Evolutionary conservation across 2,329 filamentous ascomycete species (phyloP), one percentile per base, ranked within the genome.

Genomic region (Trichothecium roseum): DNA sequence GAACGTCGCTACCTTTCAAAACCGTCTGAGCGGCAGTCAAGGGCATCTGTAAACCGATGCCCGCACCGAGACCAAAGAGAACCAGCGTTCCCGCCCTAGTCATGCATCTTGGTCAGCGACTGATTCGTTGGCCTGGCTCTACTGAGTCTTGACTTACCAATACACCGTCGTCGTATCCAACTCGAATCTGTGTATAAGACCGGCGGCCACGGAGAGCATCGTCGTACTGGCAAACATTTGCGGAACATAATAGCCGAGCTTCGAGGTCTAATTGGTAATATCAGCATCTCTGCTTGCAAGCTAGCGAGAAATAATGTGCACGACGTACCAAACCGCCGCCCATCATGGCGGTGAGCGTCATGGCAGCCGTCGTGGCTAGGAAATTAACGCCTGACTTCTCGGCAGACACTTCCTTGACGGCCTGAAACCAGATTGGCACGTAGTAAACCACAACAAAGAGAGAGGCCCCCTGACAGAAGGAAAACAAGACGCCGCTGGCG

Each of bases 401-500:
- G 12, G 64, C 56, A 2, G 48, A 52, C 14, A 55, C 54, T 8
- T 56, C 59, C 27, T 64, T 54, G 13, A 68, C 58, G 4, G 62
- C 57, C 42, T 66, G 62, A 43, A 68, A 68, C 59, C 62, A 68
- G 26, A 66, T 59, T 2, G 63, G 60, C 0, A 66, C 39, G 38
- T 57, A 65, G 40, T 63, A 64, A 12, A 36, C 14, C 18, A 40
- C 9, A 3, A 36, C 20, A 10, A 38, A 28, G 20, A 36, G 17
- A 17, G 17, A 17, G 4, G 26, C 27, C 5, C 10, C 18, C 5
- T 24, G 8, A 16, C 20, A 9, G 30, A 57, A 48, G 30, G 51
- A 43, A 18, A 51, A 41, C 29, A 45, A 51, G 32, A 55, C 46
- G 10, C 53, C 57, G 10, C 86, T 86, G 1, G 84, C 83, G 1